Percentiles rank a stretch among this genome's conserved stretches.
phyloP scores from a whole-genome alignment of 768 basidiomycete species.

The Cyathus striatus region DNA sequence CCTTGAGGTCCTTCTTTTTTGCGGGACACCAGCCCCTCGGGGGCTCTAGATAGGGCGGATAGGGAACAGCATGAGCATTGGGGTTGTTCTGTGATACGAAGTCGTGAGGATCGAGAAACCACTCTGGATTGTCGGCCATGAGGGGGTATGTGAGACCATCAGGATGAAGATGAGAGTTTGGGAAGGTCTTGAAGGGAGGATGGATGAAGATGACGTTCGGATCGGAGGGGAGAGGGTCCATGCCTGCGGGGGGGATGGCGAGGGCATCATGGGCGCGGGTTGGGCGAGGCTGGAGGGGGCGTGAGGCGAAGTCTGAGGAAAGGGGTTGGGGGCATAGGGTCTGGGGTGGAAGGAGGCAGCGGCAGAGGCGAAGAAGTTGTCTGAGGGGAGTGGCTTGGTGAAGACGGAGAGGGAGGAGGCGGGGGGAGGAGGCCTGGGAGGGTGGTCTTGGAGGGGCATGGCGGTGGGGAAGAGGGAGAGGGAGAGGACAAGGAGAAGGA shows the following conservation, averaged over 20 bases:
- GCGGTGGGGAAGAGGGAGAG: slow-evolving; percentile 21
- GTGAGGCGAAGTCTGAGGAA: slow-evolving; percentile 16
- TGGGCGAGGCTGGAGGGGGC: slow-evolving; percentile 20
- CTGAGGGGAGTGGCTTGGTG: no score
- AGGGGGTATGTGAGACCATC: slow-evolving; percentile 69
- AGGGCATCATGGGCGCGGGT: slow-evolving; percentile 35
- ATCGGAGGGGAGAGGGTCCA: slow-evolving; percentile 70
- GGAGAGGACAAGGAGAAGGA: background rate
- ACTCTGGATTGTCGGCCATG: slow-evolving; percentile 72
- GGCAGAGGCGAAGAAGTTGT: slow-evolving; percentile 62
- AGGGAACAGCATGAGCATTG: slow-evolving; percentile 54
- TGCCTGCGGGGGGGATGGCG: slow-evolving; percentile 42
- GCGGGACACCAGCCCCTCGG: slow-evolving; percentile 84
- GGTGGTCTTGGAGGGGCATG: slow-evolving; percentile 19
- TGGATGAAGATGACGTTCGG: slow-evolving; percentile 65
- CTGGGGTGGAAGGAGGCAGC: slow-evolving; percentile 61
- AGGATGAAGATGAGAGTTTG: slow-evolving; percentile 50
- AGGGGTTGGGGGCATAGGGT: slow-evolving; percentile 47
- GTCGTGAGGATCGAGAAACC: slow-evolving; percentile 72
- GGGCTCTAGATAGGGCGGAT: slow-evolving; percentile 75
- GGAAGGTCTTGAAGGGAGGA: slow-evolving; percentile 68
- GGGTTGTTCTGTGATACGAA: slow-evolving; percentile 44
- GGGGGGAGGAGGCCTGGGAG: slow-evolving; percentile 44
- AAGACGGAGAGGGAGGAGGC: slow-evolving; percentile 41
- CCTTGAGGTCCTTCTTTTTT: slow-evolving; percentile 77